phyloP scores from a whole-genome alignment of 2,329 filamentous ascomycete genomes.

The Paramyrothecium sp. region DNA sequence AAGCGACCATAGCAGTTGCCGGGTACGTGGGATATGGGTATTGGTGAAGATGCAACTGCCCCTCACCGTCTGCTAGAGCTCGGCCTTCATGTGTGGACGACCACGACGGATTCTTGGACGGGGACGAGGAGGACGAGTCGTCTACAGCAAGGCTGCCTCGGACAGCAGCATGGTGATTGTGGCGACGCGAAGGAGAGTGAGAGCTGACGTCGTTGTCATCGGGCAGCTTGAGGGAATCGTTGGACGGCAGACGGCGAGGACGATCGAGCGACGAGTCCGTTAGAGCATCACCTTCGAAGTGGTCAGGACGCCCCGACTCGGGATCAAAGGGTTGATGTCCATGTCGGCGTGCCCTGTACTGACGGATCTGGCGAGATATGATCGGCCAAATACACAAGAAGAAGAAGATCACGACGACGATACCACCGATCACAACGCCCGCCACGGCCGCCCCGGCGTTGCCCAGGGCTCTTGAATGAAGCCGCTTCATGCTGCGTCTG shows the following conservation, averaged over 20 bases:
- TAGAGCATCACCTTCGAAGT: slow-evolving; percentile 28
- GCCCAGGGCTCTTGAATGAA: background rate
- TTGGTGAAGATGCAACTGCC: background rate
- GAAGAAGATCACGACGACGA: background rate
- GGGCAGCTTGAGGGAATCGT: slow-evolving; percentile 31
- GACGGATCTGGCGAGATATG: background rate
- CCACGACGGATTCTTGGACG: background rate
- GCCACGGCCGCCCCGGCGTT: background rate
- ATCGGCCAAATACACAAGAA: background rate
- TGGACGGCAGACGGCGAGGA: slow-evolving; percentile 30
- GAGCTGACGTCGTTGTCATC: slow-evolving; percentile 11
- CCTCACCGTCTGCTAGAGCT: background rate
- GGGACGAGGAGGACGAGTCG: background rate
- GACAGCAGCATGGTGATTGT: background rate
- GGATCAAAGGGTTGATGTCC: background rate
- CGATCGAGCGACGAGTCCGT: slow-evolving; percentile 13
- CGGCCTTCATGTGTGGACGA: background rate
- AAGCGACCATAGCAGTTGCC: background rate
- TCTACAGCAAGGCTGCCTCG: background rate
- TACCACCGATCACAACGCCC: background rate
- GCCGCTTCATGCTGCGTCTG: background rate
- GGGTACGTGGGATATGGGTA: background rate
- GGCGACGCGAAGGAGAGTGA: background rate
- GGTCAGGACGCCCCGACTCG: background rate
- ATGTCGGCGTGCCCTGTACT: background rate